Base-by-base conservation (phyloP, 306 rosid genomes). In the Mimosa pudica region DNA sequence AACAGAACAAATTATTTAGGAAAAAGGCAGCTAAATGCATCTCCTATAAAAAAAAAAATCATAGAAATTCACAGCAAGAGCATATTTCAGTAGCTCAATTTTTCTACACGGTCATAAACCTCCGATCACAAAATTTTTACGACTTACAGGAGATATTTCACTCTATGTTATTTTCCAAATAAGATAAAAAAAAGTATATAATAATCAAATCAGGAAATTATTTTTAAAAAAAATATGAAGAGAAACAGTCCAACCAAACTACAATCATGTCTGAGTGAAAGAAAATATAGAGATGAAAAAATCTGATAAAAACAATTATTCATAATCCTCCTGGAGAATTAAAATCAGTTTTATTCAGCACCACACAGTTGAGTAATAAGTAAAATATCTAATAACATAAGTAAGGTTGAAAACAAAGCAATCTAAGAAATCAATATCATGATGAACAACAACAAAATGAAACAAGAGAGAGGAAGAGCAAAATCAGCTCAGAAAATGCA, bases 1-100 rank as follows among this genome's bases (percentile, higher is more conserved):
- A 33, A 45, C 57, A 14, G 10, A 45, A 70, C 18, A 70, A 49
- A 71, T 49, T 49, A 71, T 71, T 71, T 41, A 49, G 62, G 1
- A 14, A 33, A 18, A 41, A 62, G 36, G n/a, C 35, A 74, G 57
- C 41, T 18, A 55, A 74, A 38, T 41, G 20, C 77, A 74, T 51
- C 72, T 83, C 72, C 77, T 73, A 78, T 5, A 38, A 38, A 24
- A 24, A n/a, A n/a, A 60, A 74, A 78, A 55, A 55, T 54, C 61
- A 10, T 13, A 54, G 66, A 35, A 52, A 2, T 11, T 74, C 44
- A 57, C 42, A 6, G 46, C 36, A 13, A 4, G 33, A 58, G 51
- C 4, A 18, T n/a, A 10, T 49, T 24, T 18, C 36, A 9, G 12
- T 6, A 51, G 64, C 32, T 52, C 6, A 47, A 73, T n/a, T 73